phyloP scores from a whole-genome alignment of 139 green algal species.

The Desmodesmus armatus region DNA sequence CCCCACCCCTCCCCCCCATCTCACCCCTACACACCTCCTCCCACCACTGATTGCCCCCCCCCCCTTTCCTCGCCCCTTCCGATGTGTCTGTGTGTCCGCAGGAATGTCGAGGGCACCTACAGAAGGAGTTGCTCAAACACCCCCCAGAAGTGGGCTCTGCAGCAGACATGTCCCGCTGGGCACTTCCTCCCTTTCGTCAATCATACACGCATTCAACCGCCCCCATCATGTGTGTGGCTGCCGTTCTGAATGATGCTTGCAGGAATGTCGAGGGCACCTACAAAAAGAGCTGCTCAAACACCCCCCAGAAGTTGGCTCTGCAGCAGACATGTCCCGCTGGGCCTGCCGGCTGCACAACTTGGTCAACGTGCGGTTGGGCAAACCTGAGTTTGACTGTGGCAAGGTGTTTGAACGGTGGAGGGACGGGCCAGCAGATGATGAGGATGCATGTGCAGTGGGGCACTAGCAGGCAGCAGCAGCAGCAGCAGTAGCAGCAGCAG shows the following conservation, averaged over 20 bases:
- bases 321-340: constrained; percentile 53
- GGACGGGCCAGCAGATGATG: constrained; percentile 50
- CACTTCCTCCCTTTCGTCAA: too few relatives aligned
- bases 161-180: constrained; percentile 53
- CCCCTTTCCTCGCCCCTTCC: too few relatives aligned
- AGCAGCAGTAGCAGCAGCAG: not conserved
- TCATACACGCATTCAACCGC: too few relatives aligned
- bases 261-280: constrained; percentile 60
- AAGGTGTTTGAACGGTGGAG: constrained; percentile 58
- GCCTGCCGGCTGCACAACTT: constrained; percentile 69
- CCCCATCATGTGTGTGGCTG: too few relatives aligned
- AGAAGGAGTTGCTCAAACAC: constrained; percentile 41
- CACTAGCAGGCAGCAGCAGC: constrained; percentile 11
- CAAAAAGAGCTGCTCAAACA: constrained; percentile 40
- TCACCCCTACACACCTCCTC: too few relatives aligned
- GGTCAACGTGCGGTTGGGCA: constrained; percentile 71
- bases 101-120: constrained; percentile 60
- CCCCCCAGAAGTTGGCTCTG: constrained; percentile 49
- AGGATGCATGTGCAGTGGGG: constrained; percentile 4
- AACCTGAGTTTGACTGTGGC: constrained; percentile 68
- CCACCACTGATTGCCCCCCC: too few relatives aligned
- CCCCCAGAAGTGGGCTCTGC: constrained; percentile 48
- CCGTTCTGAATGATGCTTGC: too few relatives aligned
- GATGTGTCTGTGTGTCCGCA: too few relatives aligned
- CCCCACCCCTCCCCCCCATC: too few relatives aligned